Evolutionary conservation across 176 grass and related monocot species (phyloP).

Genomic region (Rhynchospora breviuscula): DNA sequence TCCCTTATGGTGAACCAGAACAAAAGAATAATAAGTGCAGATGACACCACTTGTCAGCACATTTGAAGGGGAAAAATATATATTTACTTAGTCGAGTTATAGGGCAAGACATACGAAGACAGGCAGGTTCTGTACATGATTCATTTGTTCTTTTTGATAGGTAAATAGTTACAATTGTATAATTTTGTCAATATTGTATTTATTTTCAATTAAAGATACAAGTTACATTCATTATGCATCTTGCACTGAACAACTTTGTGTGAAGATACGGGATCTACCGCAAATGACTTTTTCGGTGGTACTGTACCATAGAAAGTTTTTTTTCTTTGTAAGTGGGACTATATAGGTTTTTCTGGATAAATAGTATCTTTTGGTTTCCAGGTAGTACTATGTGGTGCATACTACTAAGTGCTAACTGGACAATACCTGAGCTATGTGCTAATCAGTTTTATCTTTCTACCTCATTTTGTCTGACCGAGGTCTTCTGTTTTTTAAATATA

Average conservation of each 20-base stretch:
- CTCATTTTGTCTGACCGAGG: background rate
- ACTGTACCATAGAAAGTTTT: background rate
- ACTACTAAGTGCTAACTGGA: background rate
- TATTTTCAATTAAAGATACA: background rate
- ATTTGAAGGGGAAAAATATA: slow-evolving; percentile 8
- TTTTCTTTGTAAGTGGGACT: background rate
- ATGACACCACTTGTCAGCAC: slow-evolving; percentile 32
- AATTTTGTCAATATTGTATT: slow-evolving; percentile 12
- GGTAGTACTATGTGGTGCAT: background rate
- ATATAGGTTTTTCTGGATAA: background rate
- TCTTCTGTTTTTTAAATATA: background rate
- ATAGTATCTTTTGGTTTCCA: background rate
- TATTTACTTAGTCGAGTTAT: background rate
- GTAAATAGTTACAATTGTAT: slow-evolving; percentile 24
- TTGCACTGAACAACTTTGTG: background rate
- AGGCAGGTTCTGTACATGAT: slow-evolving; percentile 19
- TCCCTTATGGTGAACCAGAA: slow-evolving; percentile 51
- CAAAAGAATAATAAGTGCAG: slow-evolving; percentile 43
- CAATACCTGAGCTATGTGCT: background rate
- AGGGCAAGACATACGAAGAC: background rate
- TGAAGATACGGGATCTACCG: background rate
- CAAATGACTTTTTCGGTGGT: background rate
- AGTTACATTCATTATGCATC: background rate
- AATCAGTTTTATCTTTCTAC: background rate
- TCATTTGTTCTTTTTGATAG: slow-evolving; percentile 15